Base-by-base conservation (phyloP, 345 rosid genomes). In the Isatis tinctoria region DNA sequence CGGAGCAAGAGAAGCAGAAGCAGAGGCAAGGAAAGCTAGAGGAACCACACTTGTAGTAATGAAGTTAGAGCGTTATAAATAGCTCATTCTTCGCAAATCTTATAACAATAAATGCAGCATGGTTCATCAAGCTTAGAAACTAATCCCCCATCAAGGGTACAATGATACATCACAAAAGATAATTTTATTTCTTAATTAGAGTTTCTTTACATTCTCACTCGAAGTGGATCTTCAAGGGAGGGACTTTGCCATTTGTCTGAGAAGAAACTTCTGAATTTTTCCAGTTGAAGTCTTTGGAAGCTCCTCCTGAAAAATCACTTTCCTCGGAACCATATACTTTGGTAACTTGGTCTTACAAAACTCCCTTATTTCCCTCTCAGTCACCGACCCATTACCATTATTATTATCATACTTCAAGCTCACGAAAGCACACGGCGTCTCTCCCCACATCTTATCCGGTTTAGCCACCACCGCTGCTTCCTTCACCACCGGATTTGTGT, bases 351-450 rank as follows among this genome's bases (percentile, higher is more conserved):
- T 83, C 73, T 82, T 87, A 6, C 88, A 85, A 52, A 65, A 87
- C 17, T 85, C 84, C 22, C 80, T 83, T 27, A 88, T 80, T 12
- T 88, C 94, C 48, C 76, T 74, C 76, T 80, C 85, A 1, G 73
- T 81, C 9, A 69, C 74, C 0, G 47, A 56, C 2, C 68, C 63
- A 51, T 48, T 57, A 20, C 63, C 57, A 16, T 32, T 61, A 1
- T 32, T 61, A 1, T 22, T 52, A 20, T 28, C 79, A 32, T 48
- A 73, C 65, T 84, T 89, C 79, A 89, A 67, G 67, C 84, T 85
- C 78, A 89, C 83, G 17, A 89, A 87, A 17, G 91, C 95, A 62
- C 91, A 87, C 3, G 90, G 90, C 0, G 87, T 84, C 73, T 89
- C 89, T 16, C 90, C 91, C 91, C 95, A 89, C 39, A 83, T 80